Percentiles rank a stretch among this genome's conserved stretches.
Evolutionary conservation across 352 stramenopile species (phyloP).

Genomic region (Blastocystis hominis): DNA sequence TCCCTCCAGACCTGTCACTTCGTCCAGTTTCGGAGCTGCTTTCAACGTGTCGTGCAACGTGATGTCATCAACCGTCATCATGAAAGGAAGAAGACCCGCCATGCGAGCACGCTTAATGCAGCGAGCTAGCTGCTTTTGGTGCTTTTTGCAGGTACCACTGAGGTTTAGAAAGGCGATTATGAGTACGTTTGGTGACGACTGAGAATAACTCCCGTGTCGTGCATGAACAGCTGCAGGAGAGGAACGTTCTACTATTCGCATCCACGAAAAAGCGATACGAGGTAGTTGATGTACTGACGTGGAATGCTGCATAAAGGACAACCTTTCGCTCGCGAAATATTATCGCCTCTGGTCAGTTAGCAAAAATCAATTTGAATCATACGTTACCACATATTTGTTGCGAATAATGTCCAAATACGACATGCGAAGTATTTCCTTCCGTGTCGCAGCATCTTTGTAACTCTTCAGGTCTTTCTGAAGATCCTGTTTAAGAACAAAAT

Average conservation of each 20-base stretch:
- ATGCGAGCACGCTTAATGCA: slow-evolving; percentile 45
- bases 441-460: not conserved
- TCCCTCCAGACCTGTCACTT: not conserved
- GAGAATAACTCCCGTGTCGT: slow-evolving; percentile 26
- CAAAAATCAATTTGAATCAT: not conserved
- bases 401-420: not conserved
- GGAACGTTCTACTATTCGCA: not conserved
- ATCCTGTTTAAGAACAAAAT: slow-evolving; percentile 25
- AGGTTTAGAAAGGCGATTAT: not conserved
- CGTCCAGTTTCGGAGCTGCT: not conserved
- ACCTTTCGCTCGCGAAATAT: not conserved
- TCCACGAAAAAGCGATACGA: not conserved
- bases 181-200: slow-evolving; percentile 20
- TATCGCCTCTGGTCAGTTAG: not conserved
- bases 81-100: slow-evolving; percentile 48
- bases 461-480: not conserved
- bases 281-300: not conserved
- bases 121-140: not conserved
- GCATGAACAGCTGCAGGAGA: slow-evolving; percentile 15
- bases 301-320: slow-evolving; percentile 17
- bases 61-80: not conserved
- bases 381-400: not conserved
- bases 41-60: not conserved
- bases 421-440: slow-evolving; percentile 1
- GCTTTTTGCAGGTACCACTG: slow-evolving; percentile 41